Evolutionary conservation across 352 stramenopile species (phyloP), one percentile per base, ranked within the genome.

Genomic region (Phytopythium ostracodes): DNA sequence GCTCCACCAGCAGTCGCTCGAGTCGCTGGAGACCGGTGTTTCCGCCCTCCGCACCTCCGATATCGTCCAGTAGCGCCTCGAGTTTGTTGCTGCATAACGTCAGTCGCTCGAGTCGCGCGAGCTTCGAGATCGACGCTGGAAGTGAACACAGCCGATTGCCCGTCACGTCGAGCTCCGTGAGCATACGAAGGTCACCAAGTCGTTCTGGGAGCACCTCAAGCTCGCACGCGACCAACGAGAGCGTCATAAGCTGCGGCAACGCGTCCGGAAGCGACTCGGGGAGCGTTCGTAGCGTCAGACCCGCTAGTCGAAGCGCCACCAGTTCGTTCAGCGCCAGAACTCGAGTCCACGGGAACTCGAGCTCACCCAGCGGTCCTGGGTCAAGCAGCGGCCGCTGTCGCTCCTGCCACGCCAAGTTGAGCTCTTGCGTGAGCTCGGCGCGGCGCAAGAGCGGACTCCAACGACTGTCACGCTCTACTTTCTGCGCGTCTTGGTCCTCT

Each of bases 331-430:
- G 67, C 0, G 27, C 54, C 5, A 84, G 36, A 22, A 89, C 79
- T 35, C 72, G 68, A 15, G 71, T 51, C 79, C 77, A 91, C 0
- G 63, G 63, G 47, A 91, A 91, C 49, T 88, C 64, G 42, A 91
- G 89, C 38, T 87, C 79, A 0, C 77, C 75, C 11, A 72, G 62
- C 27, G 73, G 67, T 29, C 12, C 33, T 27, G 29, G 29, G 20
- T 55, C 49, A 31, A 55, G 49, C 27, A 57, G 33, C 33, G 51
- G 31, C 4, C 20, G 31, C 11, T 57, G 51, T 4, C 51, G 29
- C 51, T 84, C 51, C 55, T 89, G 84, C 79, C 82, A 91, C 2
- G 82, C 77, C 17, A 91, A 68, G 35, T 91, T 91, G 55, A 91
- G 71, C 54, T 89, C 79, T 46, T 76, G 76, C 0, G 72, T 76